phyloP scores from a whole-genome alignment of 2,329 filamentous ascomycete species.

The Paecilomyces dactylethromorphus region DNA sequence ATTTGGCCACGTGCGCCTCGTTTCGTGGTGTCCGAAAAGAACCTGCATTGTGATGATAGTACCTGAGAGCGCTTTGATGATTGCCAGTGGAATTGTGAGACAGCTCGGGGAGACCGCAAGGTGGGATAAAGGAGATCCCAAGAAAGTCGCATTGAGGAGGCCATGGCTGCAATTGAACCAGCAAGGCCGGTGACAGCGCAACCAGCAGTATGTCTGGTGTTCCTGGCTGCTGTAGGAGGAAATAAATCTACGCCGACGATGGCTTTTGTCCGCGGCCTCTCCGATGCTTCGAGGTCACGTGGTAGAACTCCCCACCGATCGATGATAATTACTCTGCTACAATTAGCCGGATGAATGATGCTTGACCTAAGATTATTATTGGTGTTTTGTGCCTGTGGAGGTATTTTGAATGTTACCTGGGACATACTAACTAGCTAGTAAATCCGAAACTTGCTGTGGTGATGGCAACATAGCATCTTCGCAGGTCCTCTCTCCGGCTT shows the following conservation, averaged over 20 bases:
- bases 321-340: not conserved
- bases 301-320: not conserved
- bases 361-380: not conserved
- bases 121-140: slow-evolving; percentile 12
- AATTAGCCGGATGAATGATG: not conserved
- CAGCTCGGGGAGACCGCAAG: slow-evolving; percentile 10
- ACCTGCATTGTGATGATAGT: slow-evolving; percentile 21
- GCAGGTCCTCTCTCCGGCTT: slow-evolving; percentile 2
- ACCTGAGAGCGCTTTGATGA: slow-evolving; percentile 3
- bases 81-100: slow-evolving; percentile 6
- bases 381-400: not conserved
- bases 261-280: not conserved
- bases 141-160: slow-evolving; percentile 19
- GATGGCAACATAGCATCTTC: slow-evolving; percentile 4
- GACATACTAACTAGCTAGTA: not conserved
- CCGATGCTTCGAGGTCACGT: not conserved
- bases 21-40: slow-evolving; percentile 27
- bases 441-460: not conserved
- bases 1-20: slow-evolving; percentile 12
- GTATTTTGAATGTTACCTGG: not conserved
- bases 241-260: not conserved
- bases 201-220: not conserved
- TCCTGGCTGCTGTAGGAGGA: not conserved
- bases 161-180: slow-evolving; percentile 20
- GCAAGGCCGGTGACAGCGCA: not conserved